Percentiles rank a stretch among this genome's conserved stretches.
Conservation (phyloP, 2,329 filamentous ascomycete genomes). For the Beauveria sp. region DNA sequence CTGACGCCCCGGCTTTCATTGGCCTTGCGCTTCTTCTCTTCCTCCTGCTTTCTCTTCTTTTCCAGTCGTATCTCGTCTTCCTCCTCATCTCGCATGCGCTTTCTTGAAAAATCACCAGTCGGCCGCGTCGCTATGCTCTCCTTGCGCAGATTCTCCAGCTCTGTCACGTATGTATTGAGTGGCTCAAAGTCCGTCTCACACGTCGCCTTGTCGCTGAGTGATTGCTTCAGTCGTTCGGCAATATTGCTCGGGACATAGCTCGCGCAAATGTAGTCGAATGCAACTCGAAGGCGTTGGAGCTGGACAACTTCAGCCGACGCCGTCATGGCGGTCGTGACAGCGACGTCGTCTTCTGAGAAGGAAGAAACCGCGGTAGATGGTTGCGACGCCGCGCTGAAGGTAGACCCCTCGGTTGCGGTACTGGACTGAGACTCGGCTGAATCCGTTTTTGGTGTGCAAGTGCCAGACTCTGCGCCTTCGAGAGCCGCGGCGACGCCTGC, state of each 20-base stretch:
- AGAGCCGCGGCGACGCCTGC: not conserved
- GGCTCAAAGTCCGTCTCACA: constrained; percentile 55
- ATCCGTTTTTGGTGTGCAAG: constrained; percentile 22
- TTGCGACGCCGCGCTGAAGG: constrained; percentile 29
- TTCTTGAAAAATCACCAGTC: constrained; percentile 62
- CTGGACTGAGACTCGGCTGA: constrained; percentile 36
- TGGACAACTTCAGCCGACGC: constrained; percentile 41
- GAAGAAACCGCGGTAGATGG: constrained; percentile 40
- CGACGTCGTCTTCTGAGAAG: constrained; percentile 27
- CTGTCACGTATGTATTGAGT: constrained; percentile 60
- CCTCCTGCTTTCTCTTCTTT: constrained; percentile 79
- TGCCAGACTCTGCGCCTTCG: constrained; percentile 18
- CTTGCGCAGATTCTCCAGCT: constrained; percentile 59
- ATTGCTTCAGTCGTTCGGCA: constrained; percentile 31
- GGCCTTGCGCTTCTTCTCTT: constrained; percentile 78
- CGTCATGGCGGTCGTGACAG: constrained; percentile 33
- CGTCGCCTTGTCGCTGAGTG: constrained; percentile 28
- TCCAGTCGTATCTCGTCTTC: constrained; percentile 58
- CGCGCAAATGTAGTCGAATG: constrained; percentile 56
- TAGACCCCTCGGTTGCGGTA: constrained; percentile 25
- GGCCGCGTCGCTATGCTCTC: constrained; percentile 65
- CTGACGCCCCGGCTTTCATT: constrained; percentile 67
- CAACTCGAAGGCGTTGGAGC: constrained; percentile 57
- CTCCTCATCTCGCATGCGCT: constrained; percentile 60
- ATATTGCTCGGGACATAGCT: constrained; percentile 49